Base-by-base conservation (phyloP, 306 rosid species). In the Betula pendula region DNA sequence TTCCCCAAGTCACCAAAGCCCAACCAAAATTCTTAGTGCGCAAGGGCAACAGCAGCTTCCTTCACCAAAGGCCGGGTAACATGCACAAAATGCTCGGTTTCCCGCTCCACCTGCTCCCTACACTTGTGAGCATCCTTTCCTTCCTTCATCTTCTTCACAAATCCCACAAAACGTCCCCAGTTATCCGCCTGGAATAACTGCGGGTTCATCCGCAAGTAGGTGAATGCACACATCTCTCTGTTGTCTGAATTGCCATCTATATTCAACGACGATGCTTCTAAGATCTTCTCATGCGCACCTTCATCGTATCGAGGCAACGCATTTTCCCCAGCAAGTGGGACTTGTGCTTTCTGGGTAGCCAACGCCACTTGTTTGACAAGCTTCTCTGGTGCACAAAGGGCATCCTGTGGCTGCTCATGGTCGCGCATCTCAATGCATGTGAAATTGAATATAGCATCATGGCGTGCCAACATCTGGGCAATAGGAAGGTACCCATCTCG, bases 131-230 rank as follows among this genome's bases (percentile, higher is more conserved):
- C 59, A 5, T 75, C 47, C 81, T 89, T 92, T 53, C 93, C 97
- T 84, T 90, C 97, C 77, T 87, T 96, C 93, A 96, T 92, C 87
- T 88, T 89, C 89, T 96, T 96, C 85, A 96, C 99, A 83, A 96
- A 92, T 0, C 79, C 88, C 75, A 92, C 97, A 77, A 96, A 96
- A 44, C 76, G 82, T 62, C 97, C 89, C 98, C 98, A 91, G 45
- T 92, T 87, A n/a, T 92, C 91, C 0, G 90, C 81, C 68, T 96
- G 87, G 70, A 92, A 96, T 79, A 96, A 44, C 0, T 92, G 88
- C 0, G 87, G 96, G 70, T 81, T 92, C 99, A 96, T 96, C 91
- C 99, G 85, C 87, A 92, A 67, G 81, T 96, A 96, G 0, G 99
- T 96, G 80, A 96, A 96, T 0, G 99, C 98, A 52, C 96, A 88